These are phyloP conservation scores for Entomortierella parvispora DNA, from an alignment of 192 early-diverging fungal genomes.

Conservation along the genomic window DNA sequence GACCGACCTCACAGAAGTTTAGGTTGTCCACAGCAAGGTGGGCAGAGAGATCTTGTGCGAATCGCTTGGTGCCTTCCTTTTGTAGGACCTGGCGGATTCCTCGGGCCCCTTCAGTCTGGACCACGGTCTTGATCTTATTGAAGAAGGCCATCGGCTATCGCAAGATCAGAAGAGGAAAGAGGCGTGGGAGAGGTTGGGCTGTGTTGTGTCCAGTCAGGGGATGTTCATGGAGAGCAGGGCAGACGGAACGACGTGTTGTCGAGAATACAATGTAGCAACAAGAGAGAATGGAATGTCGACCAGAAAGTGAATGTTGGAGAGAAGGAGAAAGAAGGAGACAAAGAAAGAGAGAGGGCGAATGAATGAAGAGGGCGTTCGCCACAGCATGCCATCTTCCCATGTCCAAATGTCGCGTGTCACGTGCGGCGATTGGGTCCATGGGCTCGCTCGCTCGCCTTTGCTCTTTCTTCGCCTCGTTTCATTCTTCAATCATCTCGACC, in stretches of 20 bases:
- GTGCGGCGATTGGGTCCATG: not conserved
- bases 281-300: too few species aligned
- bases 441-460: not conserved
- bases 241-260: too few species aligned
- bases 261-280: too few species aligned
- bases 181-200: not conserved
- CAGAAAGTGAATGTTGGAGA: not conserved
- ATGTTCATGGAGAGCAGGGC: not conserved
- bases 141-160: conserved; percentile 43
- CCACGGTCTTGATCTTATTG: conserved; percentile 40
- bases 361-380: not conserved
- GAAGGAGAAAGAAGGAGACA: not conserved
- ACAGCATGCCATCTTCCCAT: not conserved
- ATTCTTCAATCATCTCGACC: not conserved
- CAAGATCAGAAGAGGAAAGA: not conserved
- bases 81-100: conserved; percentile 45
- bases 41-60: conserved; percentile 47
- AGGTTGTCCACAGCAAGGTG: conserved; percentile 22
- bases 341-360: not conserved
- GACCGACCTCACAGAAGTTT: conserved; percentile 36
- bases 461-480: not conserved
- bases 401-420: not conserved
- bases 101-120: conserved; percentile 40
- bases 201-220: too few species aligned
- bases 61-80: conserved; percentile 44